A percentile compares a stretch with the other conserved stretches of the same genome.
Evolutionary conservation across 192 early-diverging fungal genomes (phyloP).

Genomic region (Pilobolus umbonatus): DNA sequence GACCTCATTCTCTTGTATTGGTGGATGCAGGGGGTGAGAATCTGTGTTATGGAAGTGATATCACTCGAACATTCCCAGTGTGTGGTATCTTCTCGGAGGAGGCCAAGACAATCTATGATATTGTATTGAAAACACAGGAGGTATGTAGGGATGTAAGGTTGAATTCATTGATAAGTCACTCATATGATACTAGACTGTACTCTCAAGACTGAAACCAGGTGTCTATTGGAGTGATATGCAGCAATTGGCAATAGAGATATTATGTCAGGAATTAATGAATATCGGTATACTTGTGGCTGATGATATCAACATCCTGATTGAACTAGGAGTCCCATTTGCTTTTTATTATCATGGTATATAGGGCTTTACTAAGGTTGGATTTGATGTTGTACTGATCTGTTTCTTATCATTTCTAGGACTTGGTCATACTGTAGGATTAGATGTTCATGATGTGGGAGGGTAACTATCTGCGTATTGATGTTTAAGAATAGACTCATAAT

Average conservation of each 20-base stretch:
- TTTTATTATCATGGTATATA: constrained; percentile 82
- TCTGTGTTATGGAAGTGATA: constrained; percentile 84
- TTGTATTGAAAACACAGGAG: constrained; percentile 79
- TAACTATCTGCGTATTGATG: constrained; percentile 33
- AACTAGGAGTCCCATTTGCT: constrained; percentile 64
- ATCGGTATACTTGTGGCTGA: constrained; percentile 72
- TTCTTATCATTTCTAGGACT: constrained; percentile 41
- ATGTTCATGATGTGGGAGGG: constrained; percentile 90
- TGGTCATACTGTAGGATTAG: constrained; percentile 86
- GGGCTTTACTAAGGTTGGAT: neutral
- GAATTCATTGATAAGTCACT: neutral
- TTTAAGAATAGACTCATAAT: neutral
- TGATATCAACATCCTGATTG: constrained; percentile 31
- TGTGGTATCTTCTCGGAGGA: constrained; percentile 67
- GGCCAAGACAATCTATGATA: constrained; percentile 75
- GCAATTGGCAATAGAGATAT: constrained; percentile 56
- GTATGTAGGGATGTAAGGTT: constrained; percentile 4
- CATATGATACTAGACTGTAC: constrained; percentile 44
- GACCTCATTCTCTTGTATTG: constrained; percentile 56
- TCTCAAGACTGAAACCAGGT: constrained; percentile 64
- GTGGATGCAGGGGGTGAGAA: constrained; percentile 85
- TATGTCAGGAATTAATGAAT: constrained; percentile 61
- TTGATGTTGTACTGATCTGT: neutral
- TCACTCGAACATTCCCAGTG: constrained; percentile 86
- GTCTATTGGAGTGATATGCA: constrained; percentile 93